phyloP scores from a whole-genome alignment of 495 filamentous ascomycete genomes.

The Penicillium subrubescens region DNA sequence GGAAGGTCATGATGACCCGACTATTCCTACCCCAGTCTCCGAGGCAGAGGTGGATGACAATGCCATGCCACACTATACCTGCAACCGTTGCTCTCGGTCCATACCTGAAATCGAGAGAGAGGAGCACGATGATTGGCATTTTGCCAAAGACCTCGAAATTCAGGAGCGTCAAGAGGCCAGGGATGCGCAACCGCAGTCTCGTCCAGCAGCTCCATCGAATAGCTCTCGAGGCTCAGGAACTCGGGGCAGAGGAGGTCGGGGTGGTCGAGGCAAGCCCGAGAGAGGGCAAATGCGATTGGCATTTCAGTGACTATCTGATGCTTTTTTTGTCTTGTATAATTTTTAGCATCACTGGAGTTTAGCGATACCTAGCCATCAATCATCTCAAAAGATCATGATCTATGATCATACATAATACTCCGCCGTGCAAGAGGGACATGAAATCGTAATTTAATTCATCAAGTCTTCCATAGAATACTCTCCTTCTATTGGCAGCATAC shows the following conservation, averaged over 20 bases:
- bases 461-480: no score
- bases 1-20: background rate
- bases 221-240: constrained; percentile 26
- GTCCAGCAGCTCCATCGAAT: constrained; percentile 16
- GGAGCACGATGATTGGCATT: constrained; percentile 94
- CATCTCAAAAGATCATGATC: background rate
- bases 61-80: constrained; percentile 38
- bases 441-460: no score
- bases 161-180: constrained; percentile 51
- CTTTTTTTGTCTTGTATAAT: background rate
- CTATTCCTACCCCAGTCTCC: background rate
- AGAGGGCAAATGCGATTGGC: constrained; percentile 75
- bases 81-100: constrained; percentile 63
- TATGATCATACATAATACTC: background rate
- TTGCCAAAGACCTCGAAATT: constrained; percentile 81
- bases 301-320: constrained; percentile 42
- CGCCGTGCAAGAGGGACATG: no score
- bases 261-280: constrained; percentile 57
- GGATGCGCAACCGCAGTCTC: constrained; percentile 24
- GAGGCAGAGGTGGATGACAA: background rate
- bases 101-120: constrained; percentile 59
- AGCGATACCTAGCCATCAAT: background rate
- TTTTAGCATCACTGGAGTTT: background rate
- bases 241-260: constrained; percentile 35
- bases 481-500: no score